Conservation (phyloP, 495 filamentous ascomycete genomes). For the Clohesyomyces aquaticus region DNA sequence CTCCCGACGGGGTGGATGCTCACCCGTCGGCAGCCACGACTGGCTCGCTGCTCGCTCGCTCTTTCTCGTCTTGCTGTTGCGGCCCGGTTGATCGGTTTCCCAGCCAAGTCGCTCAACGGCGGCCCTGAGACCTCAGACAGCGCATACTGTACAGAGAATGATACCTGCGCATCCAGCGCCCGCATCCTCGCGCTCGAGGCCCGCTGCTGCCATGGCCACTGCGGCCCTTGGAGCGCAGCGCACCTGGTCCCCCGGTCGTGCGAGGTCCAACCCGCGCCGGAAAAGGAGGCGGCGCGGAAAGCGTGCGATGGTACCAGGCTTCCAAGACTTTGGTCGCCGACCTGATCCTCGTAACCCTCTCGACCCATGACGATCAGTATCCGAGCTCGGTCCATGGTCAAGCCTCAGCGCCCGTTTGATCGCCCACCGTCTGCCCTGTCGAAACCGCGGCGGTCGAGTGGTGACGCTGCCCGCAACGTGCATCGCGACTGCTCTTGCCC, state of each 20-base stretch:
- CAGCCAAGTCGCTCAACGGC: slow-evolving; percentile 17
- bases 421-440: slow-evolving; percentile 33
- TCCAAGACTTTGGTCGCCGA: slow-evolving; percentile 36
- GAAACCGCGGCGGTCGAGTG: slow-evolving; percentile 18
- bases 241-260: neutral
- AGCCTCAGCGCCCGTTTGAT: slow-evolving; percentile 42
- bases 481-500: slow-evolving; percentile 15
- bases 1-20: slow-evolving; percentile 20
- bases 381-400: slow-evolving; percentile 35
- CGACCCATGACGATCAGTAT: slow-evolving; percentile 35
- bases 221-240: neutral
- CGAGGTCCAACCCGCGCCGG: neutral
- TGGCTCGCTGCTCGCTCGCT: slow-evolving; percentile 20
- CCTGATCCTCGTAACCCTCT: slow-evolving; percentile 23
- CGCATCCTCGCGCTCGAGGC: no score
- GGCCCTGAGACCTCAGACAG: slow-evolving; percentile 1
- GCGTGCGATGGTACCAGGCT: slow-evolving; percentile 25
- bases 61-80: slow-evolving; percentile 10
- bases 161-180: no score
- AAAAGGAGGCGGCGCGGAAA: slow-evolving; percentile 23
- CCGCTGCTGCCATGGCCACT: no score
- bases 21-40: slow-evolving; percentile 19
- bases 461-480: slow-evolving; percentile 32
- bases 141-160: no score
- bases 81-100: slow-evolving; percentile 30